Evolutionary conservation across 495 filamentous ascomycete species (phyloP), one percentile per base, ranked within the genome.

Genomic region (Penicillium psychrofluorescens): DNA sequence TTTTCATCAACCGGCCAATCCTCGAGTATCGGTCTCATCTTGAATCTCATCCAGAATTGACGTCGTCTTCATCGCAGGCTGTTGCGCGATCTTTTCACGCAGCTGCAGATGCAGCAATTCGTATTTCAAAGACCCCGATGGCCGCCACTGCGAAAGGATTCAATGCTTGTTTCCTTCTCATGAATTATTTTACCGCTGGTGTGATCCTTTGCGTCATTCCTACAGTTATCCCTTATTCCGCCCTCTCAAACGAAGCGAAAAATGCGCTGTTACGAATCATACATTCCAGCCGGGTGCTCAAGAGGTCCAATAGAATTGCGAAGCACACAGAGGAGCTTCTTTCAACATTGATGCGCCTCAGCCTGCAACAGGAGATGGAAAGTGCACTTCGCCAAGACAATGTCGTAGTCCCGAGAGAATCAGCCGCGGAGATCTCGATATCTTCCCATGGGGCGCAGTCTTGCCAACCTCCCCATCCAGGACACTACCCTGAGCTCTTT

Each of bases 131-230:
- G 6, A 53, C 50, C 16, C 53, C 53, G 4, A 41, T 56, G 22
- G 22, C 31, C 42, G 49, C 29, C 36, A 37, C 2, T 56, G 53
- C 38, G 37, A 52, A 56, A 10, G 49, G 53, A 36, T 56, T 56
- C 29, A 45, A 43, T 13, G 49, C 36, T 30, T 49, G 49, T 9
- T 53, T 56, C 36, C 45, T 38, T 29, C 53, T 46, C 8, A 22
- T 53, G n/a, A 43, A 53, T 9, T 46, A 53, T 16, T 56, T 56
- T 32, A 53, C 50, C 8, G 53, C 53, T 1, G 53, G 53, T 16
- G 49, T 56, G 11, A 53, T 56, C 28, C 49, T 56, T n/a, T 56
- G 53, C 36, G 53, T 56, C 32, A 28, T 41, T 34, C 53, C 49
- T 8, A 56, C 49, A 1, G 42, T 41, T 34, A 49, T 49, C 11